phyloP scores from a whole-genome alignment of 164 flowering plant species.

The Houttuynia cordata region DNA sequence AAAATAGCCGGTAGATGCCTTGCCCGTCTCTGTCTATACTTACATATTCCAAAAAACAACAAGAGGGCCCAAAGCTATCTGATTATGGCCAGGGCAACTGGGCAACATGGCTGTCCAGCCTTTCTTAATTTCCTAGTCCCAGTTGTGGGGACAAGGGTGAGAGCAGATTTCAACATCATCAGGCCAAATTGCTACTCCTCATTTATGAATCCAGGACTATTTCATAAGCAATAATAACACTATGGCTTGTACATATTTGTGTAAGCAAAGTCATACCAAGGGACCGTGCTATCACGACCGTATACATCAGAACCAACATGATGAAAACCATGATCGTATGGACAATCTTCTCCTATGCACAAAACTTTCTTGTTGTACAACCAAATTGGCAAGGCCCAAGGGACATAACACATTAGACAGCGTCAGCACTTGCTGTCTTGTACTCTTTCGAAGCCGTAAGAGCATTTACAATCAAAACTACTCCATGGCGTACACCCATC shows the following conservation, averaged over 20 bases:
- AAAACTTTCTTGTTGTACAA: not conserved
- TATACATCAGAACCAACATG: not conserved
- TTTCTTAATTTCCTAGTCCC: too few relatives aligned
- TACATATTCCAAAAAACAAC: too few relatives aligned
- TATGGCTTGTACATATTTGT: not conserved
- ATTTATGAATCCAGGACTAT: too few relatives aligned
- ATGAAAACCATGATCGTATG: too few relatives aligned
- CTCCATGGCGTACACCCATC: too few relatives aligned
- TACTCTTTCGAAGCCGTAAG: not conserved
- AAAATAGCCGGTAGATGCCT: too few relatives aligned
- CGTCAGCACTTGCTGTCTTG: not conserved
- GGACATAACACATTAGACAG: not conserved
- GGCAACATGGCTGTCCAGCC: too few relatives aligned
- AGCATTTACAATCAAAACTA: not conserved
- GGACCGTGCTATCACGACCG: not conserved
- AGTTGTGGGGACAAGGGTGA: not conserved
- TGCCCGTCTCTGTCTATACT: too few relatives aligned
- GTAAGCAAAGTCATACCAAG: not conserved
- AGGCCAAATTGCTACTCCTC: too few relatives aligned
- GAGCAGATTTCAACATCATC: not conserved
- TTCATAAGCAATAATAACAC: not conserved
- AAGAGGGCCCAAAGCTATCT: too few relatives aligned
- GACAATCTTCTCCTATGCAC: too few relatives aligned
- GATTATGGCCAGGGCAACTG: too few relatives aligned
- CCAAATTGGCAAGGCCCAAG: not conserved